Conservation (phyloP, 2,329 filamentous ascomycete genomes). For the Huntiella savannae region DNA sequence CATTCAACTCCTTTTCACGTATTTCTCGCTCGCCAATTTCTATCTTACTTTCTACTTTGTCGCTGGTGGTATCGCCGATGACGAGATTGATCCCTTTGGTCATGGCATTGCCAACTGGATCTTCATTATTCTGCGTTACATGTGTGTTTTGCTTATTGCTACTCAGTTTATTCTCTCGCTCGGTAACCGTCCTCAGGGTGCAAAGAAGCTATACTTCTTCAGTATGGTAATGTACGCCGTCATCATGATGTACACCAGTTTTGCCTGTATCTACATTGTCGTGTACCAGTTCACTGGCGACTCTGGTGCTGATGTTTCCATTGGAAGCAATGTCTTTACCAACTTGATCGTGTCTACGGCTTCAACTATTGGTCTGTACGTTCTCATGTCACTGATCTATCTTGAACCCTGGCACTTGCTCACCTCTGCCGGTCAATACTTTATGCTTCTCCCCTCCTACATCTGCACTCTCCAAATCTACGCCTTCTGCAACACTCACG, state of each 20-base stretch:
- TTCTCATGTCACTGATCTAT: conserved; percentile 90
- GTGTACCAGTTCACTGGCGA: conserved; percentile 52
- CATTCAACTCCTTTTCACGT: conserved; percentile 83
- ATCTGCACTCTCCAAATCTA: conserved; percentile 97
- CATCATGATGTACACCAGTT: conserved; percentile 92
- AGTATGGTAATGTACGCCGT: conserved; percentile 80
- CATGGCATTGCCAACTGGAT: conserved; percentile 69
- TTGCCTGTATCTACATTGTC: conserved; percentile 77
- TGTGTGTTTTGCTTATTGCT: conserved; percentile 69
- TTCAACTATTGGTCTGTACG: conserved; percentile 83
- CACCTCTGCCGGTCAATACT: conserved; percentile 80
- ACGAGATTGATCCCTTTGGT: conserved; percentile 71
- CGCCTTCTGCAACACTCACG: conserved; percentile 99
- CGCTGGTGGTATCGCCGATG: conserved; percentile 69
- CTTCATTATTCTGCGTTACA: conserved; percentile 72
- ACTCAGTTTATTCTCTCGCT: conserved; percentile 94
- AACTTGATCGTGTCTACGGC: conserved; percentile 82
- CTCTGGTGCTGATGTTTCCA: conserved; percentile 26
- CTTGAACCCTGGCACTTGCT: conserved; percentile 99
- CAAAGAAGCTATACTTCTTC: conserved; percentile 71
- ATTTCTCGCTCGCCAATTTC: conserved; percentile 96
- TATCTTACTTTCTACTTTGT: conserved; percentile 98
- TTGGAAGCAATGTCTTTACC: conserved; percentile 83
- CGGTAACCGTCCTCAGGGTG: conserved; percentile 88
- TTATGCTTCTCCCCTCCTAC: conserved; percentile 76